Percentiles rank a stretch among this genome's conserved stretches.
These are phyloP conservation scores for Allantophomopsis lycopodina DNA, from an alignment of 2,329 filamentous ascomycete species.

Conservation along the genomic window DNA sequence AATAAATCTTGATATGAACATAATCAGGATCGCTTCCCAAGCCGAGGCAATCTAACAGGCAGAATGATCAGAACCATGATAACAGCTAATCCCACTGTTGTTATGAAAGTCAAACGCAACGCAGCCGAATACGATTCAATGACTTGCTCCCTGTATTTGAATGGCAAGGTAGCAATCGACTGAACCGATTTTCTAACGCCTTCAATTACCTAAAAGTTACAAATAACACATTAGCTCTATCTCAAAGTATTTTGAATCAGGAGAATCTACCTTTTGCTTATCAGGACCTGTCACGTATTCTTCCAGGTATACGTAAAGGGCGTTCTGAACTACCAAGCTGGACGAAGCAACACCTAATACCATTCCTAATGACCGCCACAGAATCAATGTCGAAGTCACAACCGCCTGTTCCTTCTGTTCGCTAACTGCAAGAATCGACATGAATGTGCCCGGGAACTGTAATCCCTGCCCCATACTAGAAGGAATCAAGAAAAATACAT, in stretches of 20 bases:
- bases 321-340: constrained; percentile 62
- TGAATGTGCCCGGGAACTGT: constrained; percentile 48
- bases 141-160: constrained; percentile 36
- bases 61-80: constrained; percentile 32
- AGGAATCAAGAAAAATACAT: constrained; percentile 43
- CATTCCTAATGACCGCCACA: constrained; percentile 59
- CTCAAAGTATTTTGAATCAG: constrained; percentile 10
- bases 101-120: constrained; percentile 28
- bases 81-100: constrained; percentile 29
- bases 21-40: constrained; percentile 22
- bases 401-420: constrained; percentile 51
- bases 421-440: constrained; percentile 46
- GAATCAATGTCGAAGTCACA: constrained; percentile 53
- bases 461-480: constrained; percentile 46
- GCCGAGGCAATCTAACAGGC: constrained; percentile 37
- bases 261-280: constrained; percentile 27
- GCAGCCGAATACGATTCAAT: constrained; percentile 38
- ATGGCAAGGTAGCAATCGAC: constrained; percentile 29
- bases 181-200: constrained; percentile 39
- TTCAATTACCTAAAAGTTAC: constrained; percentile 27
- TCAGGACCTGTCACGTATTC: constrained; percentile 41
- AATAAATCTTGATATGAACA: no score
- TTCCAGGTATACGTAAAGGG: constrained; percentile 44
- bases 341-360: constrained; percentile 63
- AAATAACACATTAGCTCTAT: constrained; percentile 23